A percentile compares a stretch with the other conserved stretches of the same genome.
These are phyloP conservation scores for Lasiosphaeriaceae sp. DNA, from an alignment of 495 filamentous ascomycete species.

Conservation along the genomic window DNA sequence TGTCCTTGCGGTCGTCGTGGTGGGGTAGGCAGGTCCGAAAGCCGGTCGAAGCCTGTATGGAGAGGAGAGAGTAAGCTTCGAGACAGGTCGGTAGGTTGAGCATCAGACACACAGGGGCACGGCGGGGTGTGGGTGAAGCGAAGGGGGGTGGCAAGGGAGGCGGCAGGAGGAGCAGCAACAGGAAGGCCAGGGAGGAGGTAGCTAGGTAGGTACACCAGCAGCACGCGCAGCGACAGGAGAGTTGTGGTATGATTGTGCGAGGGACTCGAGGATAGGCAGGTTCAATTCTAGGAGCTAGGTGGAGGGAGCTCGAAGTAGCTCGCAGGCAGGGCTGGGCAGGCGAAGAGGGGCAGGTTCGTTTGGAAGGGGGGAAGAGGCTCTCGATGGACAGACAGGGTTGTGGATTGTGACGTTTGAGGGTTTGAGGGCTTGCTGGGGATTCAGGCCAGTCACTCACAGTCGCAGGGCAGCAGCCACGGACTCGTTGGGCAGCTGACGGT, in stretches of 20 bases:
- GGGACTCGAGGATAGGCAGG: not conserved
- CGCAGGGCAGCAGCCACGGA: not conserved
- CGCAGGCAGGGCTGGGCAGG: not conserved
- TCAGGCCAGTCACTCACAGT: not conserved
- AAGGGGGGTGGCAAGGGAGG: not conserved
- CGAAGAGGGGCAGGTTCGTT: not conserved
- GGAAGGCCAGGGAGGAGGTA: too few relatives aligned
- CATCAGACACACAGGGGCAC: too few relatives aligned
- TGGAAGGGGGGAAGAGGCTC: not conserved
- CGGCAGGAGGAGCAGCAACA: too few relatives aligned
- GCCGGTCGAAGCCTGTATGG: conserved; percentile 4
- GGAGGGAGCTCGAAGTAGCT: too few relatives aligned
- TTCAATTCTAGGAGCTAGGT: not conserved
- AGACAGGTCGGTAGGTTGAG: not conserved
- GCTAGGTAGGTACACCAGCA: too few relatives aligned
- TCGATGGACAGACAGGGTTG: not conserved
- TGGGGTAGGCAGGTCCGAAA: too few relatives aligned
- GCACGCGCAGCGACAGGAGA: too few relatives aligned
- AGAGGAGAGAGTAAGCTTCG: not conserved
- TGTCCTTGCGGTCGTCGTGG: conserved; percentile 5
- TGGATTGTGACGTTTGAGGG: not conserved
- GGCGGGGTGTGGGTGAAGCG: not conserved
- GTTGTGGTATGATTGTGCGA: too few relatives aligned
- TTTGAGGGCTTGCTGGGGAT: not conserved
- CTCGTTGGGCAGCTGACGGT: not conserved